Evolutionary conservation across 106 monocot species (phyloP).

Genomic region (Agapanthus africanus): DNA sequence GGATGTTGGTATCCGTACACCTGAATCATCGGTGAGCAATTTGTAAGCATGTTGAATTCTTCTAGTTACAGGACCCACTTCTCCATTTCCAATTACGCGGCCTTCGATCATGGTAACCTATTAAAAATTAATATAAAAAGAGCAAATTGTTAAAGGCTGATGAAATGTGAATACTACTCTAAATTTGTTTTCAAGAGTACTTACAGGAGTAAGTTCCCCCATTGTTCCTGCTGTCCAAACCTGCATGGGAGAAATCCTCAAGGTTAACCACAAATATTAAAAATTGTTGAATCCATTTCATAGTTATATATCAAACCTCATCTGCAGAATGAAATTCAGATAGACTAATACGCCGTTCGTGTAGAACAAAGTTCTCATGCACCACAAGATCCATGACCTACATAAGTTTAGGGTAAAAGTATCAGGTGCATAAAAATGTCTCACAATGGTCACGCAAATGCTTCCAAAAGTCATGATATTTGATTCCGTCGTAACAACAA

Average conservation of each 20-base stretch:
- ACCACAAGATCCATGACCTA: slow-evolving; percentile 98
- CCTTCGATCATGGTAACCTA: slow-evolving; percentile 96
- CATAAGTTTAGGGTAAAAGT: slow-evolving; percentile 2
- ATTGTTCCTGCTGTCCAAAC: slow-evolving; percentile 99
- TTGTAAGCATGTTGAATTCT: slow-evolving; percentile 75
- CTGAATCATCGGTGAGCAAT: slow-evolving; percentile 47
- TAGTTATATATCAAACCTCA: slow-evolving; percentile 49
- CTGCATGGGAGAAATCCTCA: slow-evolving; percentile 32
- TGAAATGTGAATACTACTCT: not conserved
- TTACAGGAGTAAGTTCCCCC: slow-evolving; percentile 96
- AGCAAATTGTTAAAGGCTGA: not conserved
- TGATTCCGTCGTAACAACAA: not conserved
- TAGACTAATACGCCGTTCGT: slow-evolving; percentile 79
- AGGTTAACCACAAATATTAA: not conserved
- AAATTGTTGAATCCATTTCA: not conserved
- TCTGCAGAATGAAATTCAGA: slow-evolving; percentile 98
- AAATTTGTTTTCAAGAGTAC: not conserved
- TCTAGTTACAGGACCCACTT: slow-evolving; percentile 79
- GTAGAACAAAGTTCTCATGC: slow-evolving; percentile 63
- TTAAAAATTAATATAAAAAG: not conserved
- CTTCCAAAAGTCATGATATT: no score
- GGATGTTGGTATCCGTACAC: slow-evolving; percentile 46
- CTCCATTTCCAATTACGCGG: slow-evolving; percentile 63
- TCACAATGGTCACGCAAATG: no score
- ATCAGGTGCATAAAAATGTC: slow-evolving; percentile 2